Conservation (phyloP, 768 basidiomycete genomes). For the Rhizopogon vinicolor region DNA sequence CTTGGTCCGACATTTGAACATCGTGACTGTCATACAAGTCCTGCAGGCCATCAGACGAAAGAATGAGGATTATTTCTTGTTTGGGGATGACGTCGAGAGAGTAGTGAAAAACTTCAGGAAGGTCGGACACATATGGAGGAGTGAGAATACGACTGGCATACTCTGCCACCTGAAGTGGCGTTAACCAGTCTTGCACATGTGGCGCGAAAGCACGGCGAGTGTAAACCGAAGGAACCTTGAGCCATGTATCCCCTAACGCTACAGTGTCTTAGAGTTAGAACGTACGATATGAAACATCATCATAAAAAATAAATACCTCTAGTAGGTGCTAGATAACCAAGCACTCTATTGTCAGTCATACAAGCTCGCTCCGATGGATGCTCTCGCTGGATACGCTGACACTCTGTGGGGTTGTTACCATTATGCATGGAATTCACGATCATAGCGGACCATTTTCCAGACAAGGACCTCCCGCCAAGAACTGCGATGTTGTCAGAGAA, state of each 20-base stretch:
- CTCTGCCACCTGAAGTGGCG: constrained; percentile 10
- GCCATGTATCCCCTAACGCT: constrained; percentile 25
- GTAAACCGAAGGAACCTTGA: constrained; percentile 30
- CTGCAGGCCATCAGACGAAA: constrained; percentile 43
- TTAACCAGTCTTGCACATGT: constrained; percentile 20
- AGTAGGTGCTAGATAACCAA: constrained; percentile 35
- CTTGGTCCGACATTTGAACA: constrained; percentile 14
- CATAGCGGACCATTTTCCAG: constrained; percentile 16
- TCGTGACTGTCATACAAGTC: constrained; percentile 34
- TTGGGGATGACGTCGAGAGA: constrained; percentile 16
- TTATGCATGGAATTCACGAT: constrained; percentile 27
- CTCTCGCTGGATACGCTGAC: constrained; percentile 22
- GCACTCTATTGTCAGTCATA: constrained; percentile 26
- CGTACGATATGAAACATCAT: background rate
- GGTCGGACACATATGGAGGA: constrained; percentile 41
- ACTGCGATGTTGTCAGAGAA: constrained; percentile 11
- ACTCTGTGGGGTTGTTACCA: constrained; percentile 22
- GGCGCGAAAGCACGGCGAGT: constrained; percentile 26
- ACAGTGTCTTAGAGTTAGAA: constrained; percentile 11
- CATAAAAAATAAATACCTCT: constrained; percentile 23
- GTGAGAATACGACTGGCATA: constrained; percentile 34
- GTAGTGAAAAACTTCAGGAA: constrained; percentile 36
- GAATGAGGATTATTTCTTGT: constrained; percentile 30
- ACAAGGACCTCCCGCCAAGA: constrained; percentile 15
- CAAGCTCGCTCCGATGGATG: constrained; percentile 27